A percentile compares a stretch with the other conserved stretches of the same genome.
These are phyloP conservation scores for Heteromeles arbutifolia DNA, from an alignment of 306 rosid species.

Conservation along the genomic window DNA sequence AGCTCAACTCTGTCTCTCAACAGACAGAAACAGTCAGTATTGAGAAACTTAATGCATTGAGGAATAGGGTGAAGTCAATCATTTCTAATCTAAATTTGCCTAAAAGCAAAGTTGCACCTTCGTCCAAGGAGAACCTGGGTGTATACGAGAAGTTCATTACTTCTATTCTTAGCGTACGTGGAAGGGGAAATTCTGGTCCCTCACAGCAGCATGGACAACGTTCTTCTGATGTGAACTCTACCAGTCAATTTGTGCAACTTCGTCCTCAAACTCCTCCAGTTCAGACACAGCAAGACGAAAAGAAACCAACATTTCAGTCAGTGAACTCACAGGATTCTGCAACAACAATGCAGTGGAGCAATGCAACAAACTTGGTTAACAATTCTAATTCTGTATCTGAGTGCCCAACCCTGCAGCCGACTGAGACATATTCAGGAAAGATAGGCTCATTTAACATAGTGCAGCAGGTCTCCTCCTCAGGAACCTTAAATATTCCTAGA, in stretches of 20 bases:
- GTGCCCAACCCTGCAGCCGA: conserved; percentile 44
- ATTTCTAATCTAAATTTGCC: conserved; percentile 41
- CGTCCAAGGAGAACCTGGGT: conserved; percentile 44
- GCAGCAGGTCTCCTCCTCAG: conserved; percentile 50
- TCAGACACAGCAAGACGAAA: conserved; percentile 65
- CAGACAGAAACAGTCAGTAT: conserved; percentile 47
- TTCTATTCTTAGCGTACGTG: conserved; percentile 25
- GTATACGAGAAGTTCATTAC: conserved; percentile 54
- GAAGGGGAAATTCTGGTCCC: conserved; percentile 41
- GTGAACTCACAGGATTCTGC: conserved; percentile 46
- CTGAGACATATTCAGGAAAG: conserved; percentile 50
- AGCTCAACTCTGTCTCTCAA: conserved; percentile 57
- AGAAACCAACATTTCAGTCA: conserved; percentile 54
- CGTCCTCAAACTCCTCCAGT: conserved; percentile 52
- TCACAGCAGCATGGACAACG: conserved; percentile 51
- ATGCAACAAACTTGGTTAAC: conserved; percentile 44
- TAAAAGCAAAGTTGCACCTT: conserved; percentile 28
- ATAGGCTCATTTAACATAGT: conserved; percentile 48
- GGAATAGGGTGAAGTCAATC: conserved; percentile 36
- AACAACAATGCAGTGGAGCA: conserved; percentile 44
- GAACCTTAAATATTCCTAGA: conserved; percentile 52
- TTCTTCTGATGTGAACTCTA: conserved; percentile 56
- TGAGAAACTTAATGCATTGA: conserved; percentile 45
- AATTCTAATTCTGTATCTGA: conserved; percentile 46
- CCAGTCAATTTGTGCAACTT: conserved; percentile 34